A percentile compares a stretch with the other conserved stretches of the same genome.
phyloP scores from a whole-genome alignment of 2,329 filamentous ascomycete species.

The Talaromyces sp. region DNA sequence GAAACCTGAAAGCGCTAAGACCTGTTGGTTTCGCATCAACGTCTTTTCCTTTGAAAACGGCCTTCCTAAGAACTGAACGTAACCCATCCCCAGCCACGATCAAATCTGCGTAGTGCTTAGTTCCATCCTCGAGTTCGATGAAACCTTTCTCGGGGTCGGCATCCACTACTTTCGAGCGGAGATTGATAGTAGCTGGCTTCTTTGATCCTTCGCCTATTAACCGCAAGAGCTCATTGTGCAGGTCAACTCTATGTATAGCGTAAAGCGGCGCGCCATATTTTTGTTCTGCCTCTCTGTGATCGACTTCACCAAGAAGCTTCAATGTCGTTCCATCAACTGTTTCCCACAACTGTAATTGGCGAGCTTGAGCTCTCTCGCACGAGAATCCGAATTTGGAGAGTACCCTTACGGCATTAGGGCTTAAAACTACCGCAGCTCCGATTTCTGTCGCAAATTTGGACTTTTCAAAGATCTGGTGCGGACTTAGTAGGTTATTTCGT shows the following conservation, averaged over 20 bases:
- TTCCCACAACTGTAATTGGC: slow-evolving; percentile 22
- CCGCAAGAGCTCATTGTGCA: slow-evolving; percentile 27
- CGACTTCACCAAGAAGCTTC: slow-evolving; percentile 9
- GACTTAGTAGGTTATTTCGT: background rate
- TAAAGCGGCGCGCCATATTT: slow-evolving; percentile 25
- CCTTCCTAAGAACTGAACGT: slow-evolving; percentile 21
- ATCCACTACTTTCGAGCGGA: slow-evolving; percentile 22
- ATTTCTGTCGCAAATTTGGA: slow-evolving; percentile 29
- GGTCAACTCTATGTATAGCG: slow-evolving; percentile 28
- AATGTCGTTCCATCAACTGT: slow-evolving; percentile 24
- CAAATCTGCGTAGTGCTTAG: slow-evolving; percentile 27
- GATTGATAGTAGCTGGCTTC: slow-evolving; percentile 21
- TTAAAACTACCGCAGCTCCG: slow-evolving; percentile 30
- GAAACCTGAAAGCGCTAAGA: slow-evolving; percentile 28
- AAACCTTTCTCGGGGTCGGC: slow-evolving; percentile 24
- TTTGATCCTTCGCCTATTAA: slow-evolving; percentile 15
- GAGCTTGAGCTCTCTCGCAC: slow-evolving; percentile 25
- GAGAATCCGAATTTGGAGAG: slow-evolving; percentile 28
- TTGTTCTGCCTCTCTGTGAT: slow-evolving; percentile 17
- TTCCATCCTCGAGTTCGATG: slow-evolving; percentile 23
- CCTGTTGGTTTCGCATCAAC: slow-evolving; percentile 17
- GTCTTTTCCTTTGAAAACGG: slow-evolving; percentile 16
- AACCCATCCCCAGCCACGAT: slow-evolving; percentile 34
- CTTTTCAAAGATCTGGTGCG: slow-evolving; percentile 28
- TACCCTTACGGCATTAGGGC: slow-evolving; percentile 28